phyloP scores from a whole-genome alignment of 805 yeast species.

The Brettanomyces naardenensis region DNA sequence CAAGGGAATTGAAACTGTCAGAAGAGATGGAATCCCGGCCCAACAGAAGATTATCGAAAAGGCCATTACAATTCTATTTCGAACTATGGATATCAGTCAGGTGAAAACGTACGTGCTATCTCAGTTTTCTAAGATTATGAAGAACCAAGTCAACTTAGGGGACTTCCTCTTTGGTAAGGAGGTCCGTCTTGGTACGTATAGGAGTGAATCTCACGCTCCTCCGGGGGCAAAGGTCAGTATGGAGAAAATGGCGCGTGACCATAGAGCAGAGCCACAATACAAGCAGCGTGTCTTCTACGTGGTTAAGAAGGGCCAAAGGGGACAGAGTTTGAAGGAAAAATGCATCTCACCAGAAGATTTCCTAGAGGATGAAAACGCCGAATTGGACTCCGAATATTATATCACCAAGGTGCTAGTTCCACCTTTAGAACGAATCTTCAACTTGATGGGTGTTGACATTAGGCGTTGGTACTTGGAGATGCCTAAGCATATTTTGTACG shows the following conservation, averaged over 20 bases:
- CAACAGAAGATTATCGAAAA: constrained; percentile 77
- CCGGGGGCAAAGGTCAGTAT: constrained; percentile 87
- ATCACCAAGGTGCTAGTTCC: constrained; percentile 80
- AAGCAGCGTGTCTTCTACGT: constrained; percentile 84
- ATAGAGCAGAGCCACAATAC: constrained; percentile 76
- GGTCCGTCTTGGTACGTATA: constrained; percentile 78
- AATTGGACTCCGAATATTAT: constrained; percentile 77
- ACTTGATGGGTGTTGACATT: constrained; percentile 75
- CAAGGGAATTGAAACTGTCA: constrained; percentile 90
- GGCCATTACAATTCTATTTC: constrained; percentile 60
- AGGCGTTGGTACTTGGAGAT: constrained; percentile 67
- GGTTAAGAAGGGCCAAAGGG: constrained; percentile 50
- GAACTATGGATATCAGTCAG: constrained; percentile 57
- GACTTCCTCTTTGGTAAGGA: constrained; percentile 92
- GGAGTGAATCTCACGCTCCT: constrained; percentile 64
- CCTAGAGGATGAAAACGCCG: constrained; percentile 31
- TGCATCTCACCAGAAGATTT: constrained; percentile 74
- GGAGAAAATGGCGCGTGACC: constrained; percentile 53
- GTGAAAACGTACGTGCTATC: constrained; percentile 58
- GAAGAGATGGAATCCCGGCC: constrained; percentile 93
- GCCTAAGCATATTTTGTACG: constrained; percentile 32
- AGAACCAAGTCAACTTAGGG: constrained; percentile 57
- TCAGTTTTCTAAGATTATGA: constrained; percentile 60
- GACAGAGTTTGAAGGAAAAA: constrained; percentile 62
- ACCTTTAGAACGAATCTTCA: constrained; percentile 80